Evolutionary conservation across 768 basidiomycete species (phyloP).

Genomic region (Termitomyces heimii): DNA sequence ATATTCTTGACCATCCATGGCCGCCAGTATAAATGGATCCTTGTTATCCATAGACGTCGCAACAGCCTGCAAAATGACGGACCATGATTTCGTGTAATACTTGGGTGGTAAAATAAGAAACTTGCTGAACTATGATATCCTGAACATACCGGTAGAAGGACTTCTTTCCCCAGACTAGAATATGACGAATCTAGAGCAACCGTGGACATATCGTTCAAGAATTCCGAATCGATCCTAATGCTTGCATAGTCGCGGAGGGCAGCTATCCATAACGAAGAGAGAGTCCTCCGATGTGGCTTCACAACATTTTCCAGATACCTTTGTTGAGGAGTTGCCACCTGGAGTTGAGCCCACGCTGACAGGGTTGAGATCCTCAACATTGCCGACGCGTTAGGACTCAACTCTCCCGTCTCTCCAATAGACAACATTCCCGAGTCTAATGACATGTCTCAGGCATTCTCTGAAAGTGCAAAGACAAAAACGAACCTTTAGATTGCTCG

Average conservation of each 20-base stretch:
- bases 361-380: slow-evolving; percentile 92
- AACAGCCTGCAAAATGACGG: slow-evolving; percentile 78
- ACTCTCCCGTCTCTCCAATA: slow-evolving; percentile 79
- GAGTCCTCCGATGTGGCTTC: slow-evolving; percentile 65
- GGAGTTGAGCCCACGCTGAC: slow-evolving; percentile 93
- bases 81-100: slow-evolving; percentile 88
- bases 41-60: slow-evolving; percentile 69
- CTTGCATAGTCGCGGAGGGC: slow-evolving; percentile 89
- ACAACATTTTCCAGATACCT: slow-evolving; percentile 76
- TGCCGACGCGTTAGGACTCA: slow-evolving; percentile 91
- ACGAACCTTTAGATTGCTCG: slow-evolving; percentile 81
- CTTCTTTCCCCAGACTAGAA: slow-evolving; percentile 85
- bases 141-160: slow-evolving; percentile 75
- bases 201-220: slow-evolving; percentile 67
- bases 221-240: slow-evolving; percentile 85
- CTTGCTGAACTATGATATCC: not conserved
- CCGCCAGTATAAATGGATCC: slow-evolving; percentile 64
- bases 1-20: slow-evolving; percentile 73
- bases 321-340: slow-evolving; percentile 71
- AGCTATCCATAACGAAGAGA: slow-evolving; percentile 85
- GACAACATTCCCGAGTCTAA: slow-evolving; percentile 79
- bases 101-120: slow-evolving; percentile 22
- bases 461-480: not conserved
- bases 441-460: not conserved
- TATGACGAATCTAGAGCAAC: slow-evolving; percentile 78